Evolutionary conservation across 2,329 filamentous ascomycete genomes (phyloP).

Genomic region (Aspergillus fischeri): DNA sequence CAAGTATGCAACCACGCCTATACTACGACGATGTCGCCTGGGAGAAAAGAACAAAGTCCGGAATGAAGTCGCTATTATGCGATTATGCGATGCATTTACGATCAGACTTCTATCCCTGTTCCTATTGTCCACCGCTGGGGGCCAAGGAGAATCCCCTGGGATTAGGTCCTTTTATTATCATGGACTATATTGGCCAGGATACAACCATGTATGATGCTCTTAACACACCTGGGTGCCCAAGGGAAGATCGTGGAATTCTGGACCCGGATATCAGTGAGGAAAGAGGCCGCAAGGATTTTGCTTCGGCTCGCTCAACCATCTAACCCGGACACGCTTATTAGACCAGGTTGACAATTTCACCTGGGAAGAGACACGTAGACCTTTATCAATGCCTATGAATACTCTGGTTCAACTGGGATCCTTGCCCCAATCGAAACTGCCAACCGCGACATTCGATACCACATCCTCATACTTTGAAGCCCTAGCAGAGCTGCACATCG

Average conservation of each 20-base stretch:
- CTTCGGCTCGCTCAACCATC: slow-evolving; percentile 35
- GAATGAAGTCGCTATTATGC: background rate
- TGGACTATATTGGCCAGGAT: background rate
- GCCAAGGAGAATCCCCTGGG: background rate
- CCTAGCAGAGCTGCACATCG: slow-evolving; percentile 41
- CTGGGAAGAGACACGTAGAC: slow-evolving; percentile 27
- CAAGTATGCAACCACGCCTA: background rate
- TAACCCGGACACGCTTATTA: slow-evolving; percentile 39
- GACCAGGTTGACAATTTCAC: slow-evolving; percentile 16
- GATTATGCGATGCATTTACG: background rate
- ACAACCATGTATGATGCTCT: background rate
- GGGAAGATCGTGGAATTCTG: background rate
- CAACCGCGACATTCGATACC: slow-evolving; percentile 19
- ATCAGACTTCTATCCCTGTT: background rate
- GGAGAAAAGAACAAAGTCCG: slow-evolving; percentile 3
- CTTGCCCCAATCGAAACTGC: slow-evolving; percentile 12
- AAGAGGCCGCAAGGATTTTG: slow-evolving; percentile 39
- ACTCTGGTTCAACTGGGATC: slow-evolving; percentile 25
- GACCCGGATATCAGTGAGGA: slow-evolving; percentile 4
- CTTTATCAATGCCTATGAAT: slow-evolving; percentile 43
- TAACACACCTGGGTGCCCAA: background rate
- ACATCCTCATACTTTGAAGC: slow-evolving; percentile 36
- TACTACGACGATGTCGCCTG: slow-evolving; percentile 5
- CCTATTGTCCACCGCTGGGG: background rate
- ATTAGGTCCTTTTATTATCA: slow-evolving; percentile 5